Base-by-base conservation (phyloP, 2,329 filamentous ascomycete species). In the Trichothecium sympodiale region DNA sequence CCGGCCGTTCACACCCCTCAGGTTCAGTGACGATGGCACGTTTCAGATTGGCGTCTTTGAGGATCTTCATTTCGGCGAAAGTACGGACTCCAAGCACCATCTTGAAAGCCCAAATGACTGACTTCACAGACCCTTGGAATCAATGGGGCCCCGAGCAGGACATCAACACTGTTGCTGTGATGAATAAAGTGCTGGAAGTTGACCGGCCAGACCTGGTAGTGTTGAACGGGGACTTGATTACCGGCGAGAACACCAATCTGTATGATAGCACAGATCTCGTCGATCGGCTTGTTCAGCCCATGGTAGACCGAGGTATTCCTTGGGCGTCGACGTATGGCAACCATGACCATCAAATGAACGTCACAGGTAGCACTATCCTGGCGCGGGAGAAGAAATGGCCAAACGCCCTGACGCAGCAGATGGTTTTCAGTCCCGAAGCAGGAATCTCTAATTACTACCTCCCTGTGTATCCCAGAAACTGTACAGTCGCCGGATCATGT, bases 281-380 rank as follows among this genome's bases (percentile, higher is more conserved):
- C 3, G 73, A 82, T 43, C 54, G 67, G 44, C 66, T 80, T 8
- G 71, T 80, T 2, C 55, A 47, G 2, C 77, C 77, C 0, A 55
- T 85, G 1, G 58, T 80, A 1, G 43, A 67, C 4, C 65, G 69
- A 13, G 60, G 61, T 7, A 48, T 80, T 0, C 62, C 64, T 0
- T 85, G 77, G 72, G 78, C 77, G 2, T 77, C 74, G 1, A 77
- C 77, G 0, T 84, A 84, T 42, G 80, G 80, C 1, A 84, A 84
- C 38, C 80, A 85, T 45, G 80, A 85, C 43, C 66, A 68, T 32
- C 57, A 71, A 26, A 70, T 61, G 48, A 79, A 80, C 41, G 54
- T 80, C 8, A 70, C 68, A 0, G 65, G 65, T 14, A 46, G 50
- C 20, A 41, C 47, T 3, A 62, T 69, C n/a, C 50, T 66, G 3